These are phyloP conservation scores for Chernovozyma sophiae-reginae DNA, from an alignment of 1,139 yeast genomes.

Conservation along the genomic window DNA sequence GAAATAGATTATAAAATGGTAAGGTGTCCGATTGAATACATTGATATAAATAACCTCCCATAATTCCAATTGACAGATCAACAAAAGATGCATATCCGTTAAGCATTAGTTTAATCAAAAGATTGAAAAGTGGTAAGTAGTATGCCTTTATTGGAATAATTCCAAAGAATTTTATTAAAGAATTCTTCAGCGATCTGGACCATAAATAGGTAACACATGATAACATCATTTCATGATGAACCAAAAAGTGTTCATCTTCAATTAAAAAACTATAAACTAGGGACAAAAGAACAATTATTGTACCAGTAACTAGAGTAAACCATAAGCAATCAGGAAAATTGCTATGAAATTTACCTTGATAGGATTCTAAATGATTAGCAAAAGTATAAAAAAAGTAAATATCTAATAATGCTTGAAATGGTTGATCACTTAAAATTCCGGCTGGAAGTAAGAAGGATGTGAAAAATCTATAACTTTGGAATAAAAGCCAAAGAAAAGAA, in stretches of 20 bases:
- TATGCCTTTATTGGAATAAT: slow-evolving; percentile 57
- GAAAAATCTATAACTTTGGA: slow-evolving; percentile 43
- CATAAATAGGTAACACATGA: slow-evolving; percentile 57
- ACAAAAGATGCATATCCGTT: slow-evolving; percentile 38
- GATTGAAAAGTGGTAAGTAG: slow-evolving; percentile 52
- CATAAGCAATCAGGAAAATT: slow-evolving; percentile 55
- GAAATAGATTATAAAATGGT: slow-evolving; percentile 39
- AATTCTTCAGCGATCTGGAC: slow-evolving; percentile 51
- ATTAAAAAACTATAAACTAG: slow-evolving; percentile 12
- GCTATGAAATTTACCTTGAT: slow-evolving; percentile 46
- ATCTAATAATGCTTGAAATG: slow-evolving; percentile 47
- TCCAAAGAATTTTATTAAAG: slow-evolving; percentile 48
- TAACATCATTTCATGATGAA: slow-evolving; percentile 38
- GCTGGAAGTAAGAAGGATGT: slow-evolving; percentile 46
- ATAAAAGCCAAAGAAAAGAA: slow-evolving; percentile 9
- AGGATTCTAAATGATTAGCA: slow-evolving; percentile 50
- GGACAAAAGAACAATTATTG: slow-evolving; percentile 34
- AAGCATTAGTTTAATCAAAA: slow-evolving; percentile 44
- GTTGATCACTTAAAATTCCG: slow-evolving; percentile 30
- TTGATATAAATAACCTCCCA: slow-evolving; percentile 55
- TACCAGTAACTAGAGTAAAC: slow-evolving; percentile 48
- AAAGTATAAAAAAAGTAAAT: slow-evolving; percentile 55
- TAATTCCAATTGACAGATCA: slow-evolving; percentile 45
- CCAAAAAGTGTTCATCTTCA: slow-evolving; percentile 17
- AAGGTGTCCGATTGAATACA: slow-evolving; percentile 55